These are phyloP conservation scores for Lentinula aciculospora DNA, from an alignment of 768 basidiomycete genomes.

Conservation along the genomic window DNA sequence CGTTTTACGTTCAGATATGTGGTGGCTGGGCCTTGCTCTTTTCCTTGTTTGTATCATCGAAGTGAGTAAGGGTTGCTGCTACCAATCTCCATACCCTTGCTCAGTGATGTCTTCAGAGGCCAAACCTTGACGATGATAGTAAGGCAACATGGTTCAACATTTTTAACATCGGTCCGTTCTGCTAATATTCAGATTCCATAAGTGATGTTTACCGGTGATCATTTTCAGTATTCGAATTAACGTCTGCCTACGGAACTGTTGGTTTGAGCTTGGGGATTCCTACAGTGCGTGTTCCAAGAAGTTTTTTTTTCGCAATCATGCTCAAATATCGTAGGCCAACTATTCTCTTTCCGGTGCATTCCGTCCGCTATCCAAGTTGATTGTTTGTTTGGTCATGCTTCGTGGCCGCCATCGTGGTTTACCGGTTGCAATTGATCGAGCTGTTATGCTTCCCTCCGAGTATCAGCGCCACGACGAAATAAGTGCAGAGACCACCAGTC, in stretches of 20 bases:
- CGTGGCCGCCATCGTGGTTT: slow-evolving; percentile 89
- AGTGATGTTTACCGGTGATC: neutral
- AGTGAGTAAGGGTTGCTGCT: slow-evolving; percentile 33
- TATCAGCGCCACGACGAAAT: slow-evolving; percentile 25
- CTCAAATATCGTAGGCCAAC: slow-evolving; percentile 47
- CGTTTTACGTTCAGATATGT: slow-evolving; percentile 67
- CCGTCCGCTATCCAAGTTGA: slow-evolving; percentile 77
- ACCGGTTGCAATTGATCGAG: slow-evolving; percentile 84
- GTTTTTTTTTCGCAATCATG: neutral
- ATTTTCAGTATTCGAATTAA: slow-evolving; percentile 73
- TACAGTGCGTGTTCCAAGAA: slow-evolving; percentile 42
- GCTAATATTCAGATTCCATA: neutral
- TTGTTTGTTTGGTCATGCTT: slow-evolving; percentile 86
- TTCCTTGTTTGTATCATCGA: slow-evolving; percentile 93
- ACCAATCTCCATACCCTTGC: neutral
- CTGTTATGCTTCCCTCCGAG: slow-evolving; percentile 75
- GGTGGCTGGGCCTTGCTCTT: slow-evolving; percentile 87
- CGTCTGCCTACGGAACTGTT: slow-evolving; percentile 85
- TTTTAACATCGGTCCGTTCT: slow-evolving; percentile 61
- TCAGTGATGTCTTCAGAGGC: slow-evolving; percentile 34
- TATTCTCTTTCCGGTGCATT: slow-evolving; percentile 80
- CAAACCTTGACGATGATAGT: slow-evolving; percentile 46
- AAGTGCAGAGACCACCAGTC: neutral
- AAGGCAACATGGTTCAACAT: slow-evolving; percentile 76
- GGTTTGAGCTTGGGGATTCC: slow-evolving; percentile 88